These are phyloP conservation scores for Acanthamoeba sp. DNA, from an alignment of 208 protist genomes.

Conservation along the genomic window DNA sequence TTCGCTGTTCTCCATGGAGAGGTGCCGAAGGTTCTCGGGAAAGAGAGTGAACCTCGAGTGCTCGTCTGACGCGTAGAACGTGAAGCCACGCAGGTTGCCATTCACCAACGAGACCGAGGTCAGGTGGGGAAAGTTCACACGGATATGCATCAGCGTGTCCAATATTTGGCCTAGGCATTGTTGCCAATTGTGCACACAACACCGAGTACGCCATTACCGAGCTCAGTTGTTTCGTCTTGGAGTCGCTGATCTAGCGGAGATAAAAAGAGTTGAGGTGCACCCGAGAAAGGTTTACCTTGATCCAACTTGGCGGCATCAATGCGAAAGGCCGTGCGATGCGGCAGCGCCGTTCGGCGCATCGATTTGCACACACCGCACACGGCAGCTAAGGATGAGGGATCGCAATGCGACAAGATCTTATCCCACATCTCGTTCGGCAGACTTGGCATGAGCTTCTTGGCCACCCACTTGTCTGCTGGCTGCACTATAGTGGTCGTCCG, in stretches of 20 bases:
- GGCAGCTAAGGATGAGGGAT: background rate
- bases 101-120: constrained; percentile 14
- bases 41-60: background rate
- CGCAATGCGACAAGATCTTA: constrained; percentile 28
- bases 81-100: constrained; percentile 41
- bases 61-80: background rate
- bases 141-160: constrained; percentile 4
- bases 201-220: too few relatives aligned
- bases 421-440: constrained; percentile 51
- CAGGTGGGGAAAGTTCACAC: background rate
- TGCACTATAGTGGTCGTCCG: background rate
- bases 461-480: background rate
- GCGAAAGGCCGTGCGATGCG: background rate
- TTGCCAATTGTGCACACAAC: too few relatives aligned
- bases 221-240: too few relatives aligned
- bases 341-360: background rate
- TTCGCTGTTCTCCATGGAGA: constrained; percentile 44
- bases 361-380: constrained; percentile 16
- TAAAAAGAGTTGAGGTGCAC: background rate
- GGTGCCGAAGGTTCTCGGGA: constrained; percentile 24
- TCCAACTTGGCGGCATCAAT: constrained; percentile 19
- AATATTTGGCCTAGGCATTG: background rate
- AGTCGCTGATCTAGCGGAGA: too few relatives aligned
- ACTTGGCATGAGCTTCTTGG: background rate
- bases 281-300: background rate